Conservation (phyloP, 768 basidiomycete genomes). For the Chalciporus piperatus region DNA sequence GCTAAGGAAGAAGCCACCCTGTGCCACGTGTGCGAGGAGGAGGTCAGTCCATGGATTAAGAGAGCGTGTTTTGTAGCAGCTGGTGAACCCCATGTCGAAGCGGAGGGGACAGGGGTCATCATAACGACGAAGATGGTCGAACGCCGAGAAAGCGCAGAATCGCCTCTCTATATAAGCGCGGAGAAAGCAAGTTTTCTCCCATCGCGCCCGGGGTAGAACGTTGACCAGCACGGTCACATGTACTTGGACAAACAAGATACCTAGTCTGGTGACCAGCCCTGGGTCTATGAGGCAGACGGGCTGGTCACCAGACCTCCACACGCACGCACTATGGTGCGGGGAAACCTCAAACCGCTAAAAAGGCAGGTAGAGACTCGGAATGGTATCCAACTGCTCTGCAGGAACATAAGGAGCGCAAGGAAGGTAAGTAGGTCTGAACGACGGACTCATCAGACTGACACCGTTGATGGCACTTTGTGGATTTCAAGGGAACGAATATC, state of each 20-base stretch:
- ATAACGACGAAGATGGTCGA: background rate
- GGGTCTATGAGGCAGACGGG: no score
- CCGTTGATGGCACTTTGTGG: background rate
- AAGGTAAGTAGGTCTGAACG: background rate
- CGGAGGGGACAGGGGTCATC: slow-evolving; percentile 7
- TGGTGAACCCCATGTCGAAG: slow-evolving; percentile 22
- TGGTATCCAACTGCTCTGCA: no score
- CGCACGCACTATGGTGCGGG: background rate
- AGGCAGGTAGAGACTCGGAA: no score
- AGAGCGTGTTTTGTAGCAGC: slow-evolving; percentile 22
- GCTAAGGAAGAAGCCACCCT: slow-evolving; percentile 15
- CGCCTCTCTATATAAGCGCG: background rate
- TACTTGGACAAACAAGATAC: no score
- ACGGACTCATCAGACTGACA: background rate
- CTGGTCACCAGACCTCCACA: no score
- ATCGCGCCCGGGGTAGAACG: no score
- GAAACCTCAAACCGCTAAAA: no score
- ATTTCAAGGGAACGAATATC: background rate
- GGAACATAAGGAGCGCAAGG: background rate
- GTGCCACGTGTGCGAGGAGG: slow-evolving; percentile 20
- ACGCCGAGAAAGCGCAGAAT: no score
- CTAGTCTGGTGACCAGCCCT: no score
- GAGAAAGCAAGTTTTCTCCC: background rate
- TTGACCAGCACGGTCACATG: no score
- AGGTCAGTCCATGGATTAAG: slow-evolving; percentile 25